phyloP scores from a whole-genome alignment of 2,329 filamentous ascomycete species.

The Periconia digitata region DNA sequence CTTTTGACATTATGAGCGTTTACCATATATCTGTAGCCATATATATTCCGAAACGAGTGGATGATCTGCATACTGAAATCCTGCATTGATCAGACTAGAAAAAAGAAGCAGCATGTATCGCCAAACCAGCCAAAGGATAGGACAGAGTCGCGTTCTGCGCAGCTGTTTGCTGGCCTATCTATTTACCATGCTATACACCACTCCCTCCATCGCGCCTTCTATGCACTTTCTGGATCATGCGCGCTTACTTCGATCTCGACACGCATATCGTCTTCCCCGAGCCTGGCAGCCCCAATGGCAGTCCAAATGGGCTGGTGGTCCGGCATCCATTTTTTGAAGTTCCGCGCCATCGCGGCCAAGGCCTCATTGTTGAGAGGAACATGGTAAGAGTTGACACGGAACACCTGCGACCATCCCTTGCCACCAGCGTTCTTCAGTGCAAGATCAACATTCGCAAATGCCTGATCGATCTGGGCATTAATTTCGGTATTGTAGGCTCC shows the following conservation, averaged over 20 bases:
- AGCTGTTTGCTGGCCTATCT: too few species aligned
- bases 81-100: too few species aligned
- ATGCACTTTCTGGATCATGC: constrained; percentile 5
- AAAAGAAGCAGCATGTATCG: too few species aligned
- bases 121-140: too few species aligned
- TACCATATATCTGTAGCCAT: too few species aligned
- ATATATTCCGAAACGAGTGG: too few species aligned
- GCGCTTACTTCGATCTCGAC: constrained; percentile 27
- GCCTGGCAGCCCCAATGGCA: constrained; percentile 18
- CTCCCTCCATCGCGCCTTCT: too few species aligned
- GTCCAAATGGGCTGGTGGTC: constrained; percentile 28
- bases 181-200: too few species aligned
- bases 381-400: constrained; percentile 31
- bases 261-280: constrained; percentile 45
- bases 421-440: constrained; percentile 56
- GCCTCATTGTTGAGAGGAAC: constrained; percentile 20
- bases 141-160: too few species aligned
- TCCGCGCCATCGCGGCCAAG: constrained; percentile 17
- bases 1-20: too few species aligned
- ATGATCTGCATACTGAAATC: too few species aligned
- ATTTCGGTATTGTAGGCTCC: constrained; percentile 20
- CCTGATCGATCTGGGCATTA: constrained; percentile 40
- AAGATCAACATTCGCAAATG: constrained; percentile 60
- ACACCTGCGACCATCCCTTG: constrained; percentile 59
- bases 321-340: constrained; percentile 29